phyloP scores from a whole-genome alignment of 805 yeast genomes.

The Ogataea trehalophila region DNA sequence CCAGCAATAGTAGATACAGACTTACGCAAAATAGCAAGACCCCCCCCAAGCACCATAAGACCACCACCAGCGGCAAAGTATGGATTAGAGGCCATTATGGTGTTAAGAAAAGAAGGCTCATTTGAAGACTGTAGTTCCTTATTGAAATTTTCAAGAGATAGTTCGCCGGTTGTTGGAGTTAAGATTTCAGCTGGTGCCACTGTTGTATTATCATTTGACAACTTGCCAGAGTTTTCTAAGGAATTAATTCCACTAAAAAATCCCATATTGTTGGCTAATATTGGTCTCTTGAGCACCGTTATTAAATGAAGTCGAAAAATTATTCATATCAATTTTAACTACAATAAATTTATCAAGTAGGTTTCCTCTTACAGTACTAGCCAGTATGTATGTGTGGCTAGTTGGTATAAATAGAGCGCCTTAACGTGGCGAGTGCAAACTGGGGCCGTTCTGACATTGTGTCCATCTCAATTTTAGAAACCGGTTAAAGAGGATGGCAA shows the following conservation, averaged over 20 bases:
- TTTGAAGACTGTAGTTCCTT: background rate
- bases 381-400: too few species aligned
- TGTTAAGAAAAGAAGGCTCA: constrained; percentile 22
- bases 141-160: background rate
- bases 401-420: too few species aligned
- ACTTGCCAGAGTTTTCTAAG: background rate
- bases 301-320: too few species aligned
- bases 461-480: too few species aligned
- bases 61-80: constrained; percentile 99
- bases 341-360: too few species aligned
- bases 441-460: too few species aligned
- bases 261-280: background rate
- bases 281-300: too few species aligned
- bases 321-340: too few species aligned
- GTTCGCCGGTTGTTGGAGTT: constrained; percentile 1
- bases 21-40: constrained; percentile 69
- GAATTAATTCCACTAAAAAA: background rate
- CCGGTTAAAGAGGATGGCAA: too few species aligned
- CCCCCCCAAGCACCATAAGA: constrained; percentile 90
- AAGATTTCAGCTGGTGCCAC: background rate
- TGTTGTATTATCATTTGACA: background rate
- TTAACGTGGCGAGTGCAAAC: too few species aligned
- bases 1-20: constrained; percentile 60
- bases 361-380: too few species aligned
- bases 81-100: constrained; percentile 58